These are phyloP conservation scores for Tetracladium setigerum DNA, from an alignment of 495 filamentous ascomycete species.

Conservation along the genomic window DNA sequence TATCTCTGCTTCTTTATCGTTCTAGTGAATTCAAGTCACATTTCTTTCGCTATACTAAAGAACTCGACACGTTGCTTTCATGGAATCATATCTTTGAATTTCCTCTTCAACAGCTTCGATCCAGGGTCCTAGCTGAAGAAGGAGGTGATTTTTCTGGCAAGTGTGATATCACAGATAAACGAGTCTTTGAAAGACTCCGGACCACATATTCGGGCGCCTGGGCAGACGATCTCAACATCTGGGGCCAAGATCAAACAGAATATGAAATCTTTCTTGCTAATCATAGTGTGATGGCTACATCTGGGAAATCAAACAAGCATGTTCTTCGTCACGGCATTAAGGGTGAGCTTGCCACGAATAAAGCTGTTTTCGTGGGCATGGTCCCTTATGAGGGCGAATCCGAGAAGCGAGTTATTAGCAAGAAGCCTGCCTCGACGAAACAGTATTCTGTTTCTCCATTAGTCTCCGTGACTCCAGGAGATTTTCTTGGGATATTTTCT, in stretches of 20 bases:
- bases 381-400: slow-evolving; percentile 3
- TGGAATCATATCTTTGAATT: slow-evolving; percentile 11
- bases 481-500: slow-evolving; percentile 16
- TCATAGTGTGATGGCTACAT: slow-evolving; percentile 3
- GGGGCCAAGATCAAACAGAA: slow-evolving; percentile 1
- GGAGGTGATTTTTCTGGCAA: slow-evolving; percentile 6
- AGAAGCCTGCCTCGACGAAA: slow-evolving; percentile 5
- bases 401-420: background rate
- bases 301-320: slow-evolving; percentile 10
- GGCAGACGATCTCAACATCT: slow-evolving; percentile 1
- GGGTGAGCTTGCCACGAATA: slow-evolving; percentile 9
- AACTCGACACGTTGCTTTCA: slow-evolving; percentile 8
- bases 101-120: slow-evolving; percentile 9
- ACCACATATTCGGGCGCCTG: background rate
- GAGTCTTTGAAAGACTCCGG: slow-evolving; percentile 5
- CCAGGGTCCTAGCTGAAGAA: slow-evolving; percentile 11
- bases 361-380: slow-evolving; percentile 5
- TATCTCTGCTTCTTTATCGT: slow-evolving; percentile 1
- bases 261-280: slow-evolving; percentile 1
- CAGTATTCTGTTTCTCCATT: slow-evolving; percentile 11
- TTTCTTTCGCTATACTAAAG: slow-evolving; percentile 1
- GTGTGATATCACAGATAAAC: slow-evolving; percentile 3
- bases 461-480: slow-evolving; percentile 6
- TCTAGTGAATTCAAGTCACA: slow-evolving; percentile 5
- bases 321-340: slow-evolving; percentile 11